These are phyloP conservation scores for Diospyros kaki DNA, from an alignment of 148 eudicot genomes.

Conservation along the genomic window DNA sequence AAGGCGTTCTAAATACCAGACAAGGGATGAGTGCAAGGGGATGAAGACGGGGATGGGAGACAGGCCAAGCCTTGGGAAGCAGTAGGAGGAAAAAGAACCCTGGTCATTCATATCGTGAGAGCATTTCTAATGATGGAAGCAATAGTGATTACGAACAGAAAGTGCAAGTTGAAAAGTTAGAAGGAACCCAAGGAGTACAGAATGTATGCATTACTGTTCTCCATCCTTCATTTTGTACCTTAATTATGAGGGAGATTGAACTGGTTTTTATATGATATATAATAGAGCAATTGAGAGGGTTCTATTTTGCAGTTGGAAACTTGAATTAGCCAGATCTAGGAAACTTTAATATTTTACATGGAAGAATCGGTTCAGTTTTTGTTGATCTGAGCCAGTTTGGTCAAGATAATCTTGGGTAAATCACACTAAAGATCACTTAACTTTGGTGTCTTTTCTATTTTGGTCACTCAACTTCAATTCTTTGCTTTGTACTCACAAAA, in stretches of 20 bases:
- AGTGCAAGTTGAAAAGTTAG: constrained; percentile 25
- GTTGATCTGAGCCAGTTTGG: too few species aligned
- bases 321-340: too few species aligned
- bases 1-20: constrained; percentile 11
- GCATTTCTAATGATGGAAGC: constrained; percentile 30
- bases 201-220: constrained; percentile 46
- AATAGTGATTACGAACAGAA: constrained; percentile 34
- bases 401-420: too few species aligned
- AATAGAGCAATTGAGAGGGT: neutral
- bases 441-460: too few species aligned
- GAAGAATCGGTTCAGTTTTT: too few species aligned
- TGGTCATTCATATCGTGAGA: constrained; percentile 28
- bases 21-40: constrained; percentile 27
- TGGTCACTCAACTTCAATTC: too few species aligned
- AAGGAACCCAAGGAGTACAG: constrained; percentile 33
- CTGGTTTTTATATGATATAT: neutral
- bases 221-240: neutral
- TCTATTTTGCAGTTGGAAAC: neutral
- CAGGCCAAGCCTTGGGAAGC: constrained; percentile 30
- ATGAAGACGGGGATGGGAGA: constrained; percentile 24
- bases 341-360: too few species aligned
- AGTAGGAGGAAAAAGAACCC: constrained; percentile 32
- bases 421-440: too few species aligned
- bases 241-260: neutral
- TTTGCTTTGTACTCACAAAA: too few species aligned